Evolutionary conservation across 768 basidiomycete species (phyloP), one percentile per base, ranked within the genome.

Genomic region (Tremella mesenterica): DNA sequence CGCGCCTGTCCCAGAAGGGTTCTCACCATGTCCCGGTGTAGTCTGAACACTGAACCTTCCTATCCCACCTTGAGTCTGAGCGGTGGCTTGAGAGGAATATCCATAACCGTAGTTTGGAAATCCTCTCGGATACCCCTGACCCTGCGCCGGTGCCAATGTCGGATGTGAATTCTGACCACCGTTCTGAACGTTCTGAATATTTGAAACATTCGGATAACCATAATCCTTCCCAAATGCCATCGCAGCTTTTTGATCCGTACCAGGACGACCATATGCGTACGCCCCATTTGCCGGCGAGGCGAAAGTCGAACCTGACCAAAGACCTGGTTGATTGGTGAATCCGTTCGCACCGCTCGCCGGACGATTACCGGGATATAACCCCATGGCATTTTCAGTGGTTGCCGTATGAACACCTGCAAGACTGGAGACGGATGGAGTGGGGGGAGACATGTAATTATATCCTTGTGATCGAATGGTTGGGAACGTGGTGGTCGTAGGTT

Each of bases 301-400:
- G 34, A 67, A 67, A 3, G 65, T 60, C 2, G 62, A 52, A 28
- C 61, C 55, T 2, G 65, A 67, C 65, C 65, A 67, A 4, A 63
- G 52, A 25, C 41, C 41, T 43, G 18, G 41, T 43, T 43, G 41
- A 43, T 20, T 20, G n/a, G 26, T 43, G 18, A n/a, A 20, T 20
- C 18, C 41, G 18, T 25, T 25, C 8, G 41, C 41, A n/a, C 41
- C 18, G 18, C 41, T 25, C 18, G 41, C n/a, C n/a, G n/a, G n/a
- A n/a, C n/a, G 41, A 20, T 25, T 43, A 8, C 18, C 18, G 41
- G n/a, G 18, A 20, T n/a, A 43, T 7, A 25, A 43, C 6, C 16
- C 6, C 20, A 50, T 23, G 13, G 34, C 49, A 38, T 50, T 50
- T 23, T 31, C 41, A 43, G n/a, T n/a, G 8, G 41, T 25, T 31